These are phyloP conservation scores for Colletotrichum lini DNA, from an alignment of 2,329 filamentous ascomycete species.

Conservation along the genomic window DNA sequence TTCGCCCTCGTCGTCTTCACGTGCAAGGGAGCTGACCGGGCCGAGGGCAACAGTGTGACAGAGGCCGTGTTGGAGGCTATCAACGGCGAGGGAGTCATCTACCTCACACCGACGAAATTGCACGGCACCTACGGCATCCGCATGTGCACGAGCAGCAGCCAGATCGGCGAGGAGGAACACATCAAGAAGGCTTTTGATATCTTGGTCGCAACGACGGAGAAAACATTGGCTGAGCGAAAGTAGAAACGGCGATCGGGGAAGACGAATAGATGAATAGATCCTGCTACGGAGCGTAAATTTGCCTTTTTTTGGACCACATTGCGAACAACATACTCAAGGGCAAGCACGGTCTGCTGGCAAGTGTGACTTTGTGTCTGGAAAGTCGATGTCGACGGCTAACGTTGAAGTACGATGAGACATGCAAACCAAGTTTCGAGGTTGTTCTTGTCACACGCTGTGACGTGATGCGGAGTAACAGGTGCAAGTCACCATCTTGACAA, in stretches of 20 bases:
- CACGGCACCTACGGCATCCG: slow-evolving; percentile 83
- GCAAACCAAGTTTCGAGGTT: not conserved
- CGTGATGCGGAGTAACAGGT: not conserved
- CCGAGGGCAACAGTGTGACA: slow-evolving; percentile 77
- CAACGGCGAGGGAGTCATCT: slow-evolving; percentile 83
- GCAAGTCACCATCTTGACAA: not conserved
- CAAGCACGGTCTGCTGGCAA: not conserved
- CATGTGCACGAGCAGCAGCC: slow-evolving; percentile 80
- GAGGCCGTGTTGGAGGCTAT: slow-evolving; percentile 82
- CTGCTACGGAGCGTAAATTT: too few relatives aligned
- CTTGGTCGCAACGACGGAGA: slow-evolving; percentile 75
- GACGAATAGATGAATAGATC: slow-evolving; percentile 6
- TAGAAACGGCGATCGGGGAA: not conserved
- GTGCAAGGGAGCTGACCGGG: slow-evolving; percentile 57
- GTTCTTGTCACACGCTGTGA: not conserved
- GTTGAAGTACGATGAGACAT: too few relatives aligned
- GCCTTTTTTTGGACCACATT: not conserved
- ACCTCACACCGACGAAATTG: slow-evolving; percentile 83
- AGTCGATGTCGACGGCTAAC: too few relatives aligned
- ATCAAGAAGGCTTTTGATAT: slow-evolving; percentile 81
- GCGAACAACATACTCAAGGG: too few relatives aligned
- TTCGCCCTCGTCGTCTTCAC: slow-evolving; percentile 87
- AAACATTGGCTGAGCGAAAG: slow-evolving; percentile 55
- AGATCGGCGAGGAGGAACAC: slow-evolving; percentile 79
- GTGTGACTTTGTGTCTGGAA: not conserved